phyloP scores from a whole-genome alignment of 164 flowering plant species.

The Protea cynaroides region DNA sequence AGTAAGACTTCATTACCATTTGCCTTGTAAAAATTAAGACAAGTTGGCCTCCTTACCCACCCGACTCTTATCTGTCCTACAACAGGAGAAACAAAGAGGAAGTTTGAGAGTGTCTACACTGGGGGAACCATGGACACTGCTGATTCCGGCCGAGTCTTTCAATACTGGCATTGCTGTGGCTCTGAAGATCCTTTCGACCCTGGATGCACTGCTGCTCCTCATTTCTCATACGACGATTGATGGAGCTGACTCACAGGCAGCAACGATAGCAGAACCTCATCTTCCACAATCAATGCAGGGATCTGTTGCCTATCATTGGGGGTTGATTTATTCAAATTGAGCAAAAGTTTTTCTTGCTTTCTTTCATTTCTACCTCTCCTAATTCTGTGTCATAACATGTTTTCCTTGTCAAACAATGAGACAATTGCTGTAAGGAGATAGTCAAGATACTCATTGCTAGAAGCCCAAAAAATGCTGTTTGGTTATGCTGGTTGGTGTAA shows the following conservation, averaged over 20 bases:
- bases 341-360: no score
- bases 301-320: background rate
- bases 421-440: no score
- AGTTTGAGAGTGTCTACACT: constrained; percentile 81
- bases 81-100: constrained; percentile 89
- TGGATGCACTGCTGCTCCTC: constrained; percentile 93
- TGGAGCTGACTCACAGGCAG: background rate
- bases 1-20: background rate
- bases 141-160: constrained; percentile 62
- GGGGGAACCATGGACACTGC: constrained; percentile 92
- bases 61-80: background rate
- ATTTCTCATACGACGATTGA: constrained; percentile 80
- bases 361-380: no score
- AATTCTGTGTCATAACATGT: no score
- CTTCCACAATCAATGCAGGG: background rate
- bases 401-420: no score
- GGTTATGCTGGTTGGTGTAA: no score
- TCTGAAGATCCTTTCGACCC: constrained; percentile 93
- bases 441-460: no score
- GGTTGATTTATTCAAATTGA: background rate
- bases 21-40: background rate
- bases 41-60: background rate
- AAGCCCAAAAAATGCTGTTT: no score
- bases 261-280: background rate
- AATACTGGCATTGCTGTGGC: constrained; percentile 98